Percentiles rank a stretch among this genome's conserved stretches.
phyloP scores from a whole-genome alignment of 1,139 yeast genomes.

The Candida sanyaensis region DNA sequence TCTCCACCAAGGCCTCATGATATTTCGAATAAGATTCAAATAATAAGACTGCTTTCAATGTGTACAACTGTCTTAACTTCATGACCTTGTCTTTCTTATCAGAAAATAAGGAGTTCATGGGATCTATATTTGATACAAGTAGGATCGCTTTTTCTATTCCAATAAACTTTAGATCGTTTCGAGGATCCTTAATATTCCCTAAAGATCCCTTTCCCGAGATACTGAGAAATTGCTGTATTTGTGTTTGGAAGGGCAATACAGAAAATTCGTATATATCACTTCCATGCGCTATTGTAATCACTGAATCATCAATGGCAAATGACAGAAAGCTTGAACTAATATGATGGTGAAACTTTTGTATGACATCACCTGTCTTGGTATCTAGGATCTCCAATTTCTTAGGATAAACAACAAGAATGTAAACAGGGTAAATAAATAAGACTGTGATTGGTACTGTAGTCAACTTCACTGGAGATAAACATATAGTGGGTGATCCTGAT shows the following conservation, averaged over 20 bases:
- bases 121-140: conserved; percentile 28
- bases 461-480: conserved; percentile 27
- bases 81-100: conserved; percentile 31
- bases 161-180: conserved; percentile 29
- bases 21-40: conserved; percentile 39
- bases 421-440: conserved; percentile 44
- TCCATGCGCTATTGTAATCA: conserved; percentile 28
- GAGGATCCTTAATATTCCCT: conserved; percentile 26
- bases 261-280: conserved; percentile 32
- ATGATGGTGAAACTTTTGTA: conserved; percentile 43
- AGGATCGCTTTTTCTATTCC: conserved; percentile 42
- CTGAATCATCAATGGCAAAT: conserved; percentile 13
- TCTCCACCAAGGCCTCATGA: conserved; percentile 44
- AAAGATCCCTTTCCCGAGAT: conserved; percentile 22
- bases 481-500: conserved; percentile 14
- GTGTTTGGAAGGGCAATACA: conserved; percentile 35
- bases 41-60: conserved; percentile 31
- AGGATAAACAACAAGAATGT: conserved; percentile 40
- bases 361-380: conserved; percentile 39
- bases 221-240: conserved; percentile 40
- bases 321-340: conserved; percentile 26
- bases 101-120: conserved; percentile 11
- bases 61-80: conserved; percentile 33
- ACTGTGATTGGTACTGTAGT: conserved; percentile 33
- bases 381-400: conserved; percentile 50